Percentiles rank a stretch among this genome's conserved stretches.
These are phyloP conservation scores for Polyplosphaeria fusca DNA, from an alignment of 495 filamentous ascomycete genomes.

Conservation along the genomic window DNA sequence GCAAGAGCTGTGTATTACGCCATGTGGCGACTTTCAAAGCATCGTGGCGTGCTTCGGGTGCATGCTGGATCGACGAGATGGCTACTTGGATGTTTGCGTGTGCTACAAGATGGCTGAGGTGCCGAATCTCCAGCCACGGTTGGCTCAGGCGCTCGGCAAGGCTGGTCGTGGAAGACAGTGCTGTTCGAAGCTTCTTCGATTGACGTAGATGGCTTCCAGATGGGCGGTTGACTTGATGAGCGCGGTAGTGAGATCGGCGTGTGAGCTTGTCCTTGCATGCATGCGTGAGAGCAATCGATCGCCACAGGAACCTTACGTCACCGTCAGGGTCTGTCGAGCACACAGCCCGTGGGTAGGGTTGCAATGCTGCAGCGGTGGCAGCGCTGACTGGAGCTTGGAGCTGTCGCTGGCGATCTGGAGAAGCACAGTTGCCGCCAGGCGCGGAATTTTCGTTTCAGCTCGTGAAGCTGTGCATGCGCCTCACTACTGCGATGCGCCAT, in stretches of 20 bases:
- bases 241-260: constrained; percentile 9
- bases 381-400: too few relatives aligned
- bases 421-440: not conserved
- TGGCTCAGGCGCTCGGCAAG: not conserved
- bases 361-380: not conserved
- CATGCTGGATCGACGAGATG: too few relatives aligned
- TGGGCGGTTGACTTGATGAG: constrained; percentile 3
- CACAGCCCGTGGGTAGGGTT: constrained; percentile 2
- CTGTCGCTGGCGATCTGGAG: too few relatives aligned
- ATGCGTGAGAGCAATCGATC: constrained; percentile 4
- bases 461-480: not conserved
- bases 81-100: too few relatives aligned
- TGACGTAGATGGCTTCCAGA: constrained; percentile 32
- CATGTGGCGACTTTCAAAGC: too few relatives aligned
- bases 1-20: too few relatives aligned
- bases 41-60: too few relatives aligned
- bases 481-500: not conserved
- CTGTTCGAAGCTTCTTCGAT: constrained; percentile 22
- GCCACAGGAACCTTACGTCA: constrained; percentile 21
- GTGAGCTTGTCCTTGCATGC: constrained; percentile 18
- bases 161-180: constrained; percentile 10
- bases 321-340: not conserved
- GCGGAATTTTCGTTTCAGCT: not conserved
- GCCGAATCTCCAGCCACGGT: constrained; percentile 6
- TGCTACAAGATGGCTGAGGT: too few relatives aligned